phyloP scores from a whole-genome alignment of 2,329 filamentous ascomycete genomes.

The Apiospora sp. region DNA sequence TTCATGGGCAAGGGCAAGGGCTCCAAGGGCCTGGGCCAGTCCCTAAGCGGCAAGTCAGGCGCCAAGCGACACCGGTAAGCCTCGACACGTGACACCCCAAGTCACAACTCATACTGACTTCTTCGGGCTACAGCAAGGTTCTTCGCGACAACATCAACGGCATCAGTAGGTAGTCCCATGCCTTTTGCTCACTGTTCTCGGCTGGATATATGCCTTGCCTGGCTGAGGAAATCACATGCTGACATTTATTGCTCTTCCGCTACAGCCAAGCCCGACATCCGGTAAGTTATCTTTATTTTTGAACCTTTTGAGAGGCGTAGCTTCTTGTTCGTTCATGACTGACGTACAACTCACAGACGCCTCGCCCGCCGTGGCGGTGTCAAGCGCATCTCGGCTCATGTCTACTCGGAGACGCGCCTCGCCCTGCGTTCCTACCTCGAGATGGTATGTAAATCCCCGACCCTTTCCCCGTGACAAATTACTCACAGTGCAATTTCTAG shows the following conservation, averaged over 20 bases:
- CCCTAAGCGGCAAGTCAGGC: conserved; percentile 26
- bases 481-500: conserved; percentile 45
- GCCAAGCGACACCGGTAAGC: conserved; percentile 30
- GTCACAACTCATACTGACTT: not conserved
- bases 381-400: conserved; percentile 70
- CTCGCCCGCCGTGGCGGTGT: conserved; percentile 80
- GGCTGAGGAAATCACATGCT: conserved; percentile 26
- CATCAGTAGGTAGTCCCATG: conserved; percentile 32
- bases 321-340: not conserved
- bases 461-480: not conserved
- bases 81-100: not conserved
- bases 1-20: conserved; percentile 25
- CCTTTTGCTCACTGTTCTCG: not conserved
- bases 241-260: conserved; percentile 30
- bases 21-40: conserved; percentile 24
- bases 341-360: conserved; percentile 54
- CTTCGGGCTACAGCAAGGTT: conserved; percentile 37
- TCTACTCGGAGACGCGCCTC: conserved; percentile 59
- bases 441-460: not conserved
- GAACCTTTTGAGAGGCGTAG: not conserved
- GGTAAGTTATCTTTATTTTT: conserved; percentile 46
- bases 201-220: not conserved
- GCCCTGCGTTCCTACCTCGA: not conserved
- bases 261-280: conserved; percentile 61
- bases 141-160: conserved; percentile 44